phyloP scores from a whole-genome alignment of 495 filamentous ascomycete genomes.

The Hapsidospora chrysogenum region DNA sequence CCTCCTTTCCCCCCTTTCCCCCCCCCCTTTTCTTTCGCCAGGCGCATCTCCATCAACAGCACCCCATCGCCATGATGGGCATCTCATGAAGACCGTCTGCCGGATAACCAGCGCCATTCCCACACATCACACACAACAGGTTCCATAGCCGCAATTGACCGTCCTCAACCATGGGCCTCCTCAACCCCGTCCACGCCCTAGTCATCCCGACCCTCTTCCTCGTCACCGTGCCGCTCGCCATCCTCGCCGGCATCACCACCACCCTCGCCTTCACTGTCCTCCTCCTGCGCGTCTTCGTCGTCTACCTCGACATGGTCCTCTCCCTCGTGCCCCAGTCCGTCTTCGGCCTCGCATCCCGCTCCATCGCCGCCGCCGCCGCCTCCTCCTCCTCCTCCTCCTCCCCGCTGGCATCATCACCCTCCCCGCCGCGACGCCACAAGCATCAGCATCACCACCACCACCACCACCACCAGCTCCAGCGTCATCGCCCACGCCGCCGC shows the following conservation, averaged over 20 bases:
- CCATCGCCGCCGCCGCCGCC: no score
- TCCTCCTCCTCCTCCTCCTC: no score
- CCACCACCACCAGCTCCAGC: background rate
- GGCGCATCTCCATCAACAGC: no score
- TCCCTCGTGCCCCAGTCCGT: conserved; percentile 43
- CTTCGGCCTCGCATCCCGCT: conserved; percentile 12
- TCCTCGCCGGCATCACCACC: conserved; percentile 55
- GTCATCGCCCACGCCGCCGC: background rate
- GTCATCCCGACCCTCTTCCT: conserved; percentile 48
- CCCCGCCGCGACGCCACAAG: no score
- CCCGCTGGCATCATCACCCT: no score
- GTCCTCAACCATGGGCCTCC: conserved; percentile 20
- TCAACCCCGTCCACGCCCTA: conserved; percentile 32
- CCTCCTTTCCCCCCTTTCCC: no score
- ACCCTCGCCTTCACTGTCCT: conserved; percentile 47
- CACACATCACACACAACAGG: background rate
- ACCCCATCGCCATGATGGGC: no score
- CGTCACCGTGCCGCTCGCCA: conserved; percentile 48
- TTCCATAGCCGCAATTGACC: background rate
- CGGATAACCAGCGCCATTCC: background rate
- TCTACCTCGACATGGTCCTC: conserved; percentile 52
- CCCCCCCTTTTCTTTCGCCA: no score
- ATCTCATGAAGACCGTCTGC: background rate
- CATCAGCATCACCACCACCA: conserved; percentile 1
- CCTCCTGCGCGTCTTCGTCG: conserved; percentile 42